These are phyloP conservation scores for Cryphonectria parasitica DNA, from an alignment of 2,329 filamentous ascomycete species.

Conservation along the genomic window DNA sequence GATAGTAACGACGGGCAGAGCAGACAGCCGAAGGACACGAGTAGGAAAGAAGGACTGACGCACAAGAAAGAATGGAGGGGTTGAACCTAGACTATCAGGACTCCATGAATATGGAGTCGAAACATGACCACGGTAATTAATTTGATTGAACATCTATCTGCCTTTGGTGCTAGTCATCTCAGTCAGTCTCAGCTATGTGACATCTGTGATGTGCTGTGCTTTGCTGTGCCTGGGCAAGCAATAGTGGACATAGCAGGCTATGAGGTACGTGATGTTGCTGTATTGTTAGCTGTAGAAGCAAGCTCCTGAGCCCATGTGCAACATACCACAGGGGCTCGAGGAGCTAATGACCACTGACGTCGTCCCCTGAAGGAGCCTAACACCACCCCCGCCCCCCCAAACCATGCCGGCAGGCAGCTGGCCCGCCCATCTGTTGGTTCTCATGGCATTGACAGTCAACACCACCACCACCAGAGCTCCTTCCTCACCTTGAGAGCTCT, in stretches of 20 bases:
- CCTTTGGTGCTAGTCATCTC: not conserved
- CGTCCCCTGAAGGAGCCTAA: not conserved
- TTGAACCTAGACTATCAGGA: conserved; percentile 24
- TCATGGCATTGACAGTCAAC: not conserved
- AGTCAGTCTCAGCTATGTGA: not conserved
- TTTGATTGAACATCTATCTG: not conserved
- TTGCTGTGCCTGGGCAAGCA: not conserved
- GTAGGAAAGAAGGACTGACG: conserved; percentile 5
- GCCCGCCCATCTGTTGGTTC: not conserved
- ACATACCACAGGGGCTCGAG: not conserved
- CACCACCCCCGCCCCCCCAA: not conserved
- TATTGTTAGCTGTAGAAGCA: not conserved
- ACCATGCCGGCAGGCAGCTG: conserved; percentile 5
- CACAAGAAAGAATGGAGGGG: conserved; percentile 17
- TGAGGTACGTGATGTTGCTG: not conserved
- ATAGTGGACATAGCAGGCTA: not conserved
- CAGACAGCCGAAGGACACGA: not conserved
- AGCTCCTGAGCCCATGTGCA: conserved; percentile 1
- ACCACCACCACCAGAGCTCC: conserved; percentile 11
- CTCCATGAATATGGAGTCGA: conserved; percentile 15
- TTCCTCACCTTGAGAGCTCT: not conserved
- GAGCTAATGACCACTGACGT: conserved; percentile 24
- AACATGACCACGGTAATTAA: conserved; percentile 19
- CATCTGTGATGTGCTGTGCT: not conserved
- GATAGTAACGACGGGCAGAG: not conserved